Evolutionary conservation across 768 basidiomycete species (phyloP).

Genomic region (Kwoniella mangroviensis): DNA sequence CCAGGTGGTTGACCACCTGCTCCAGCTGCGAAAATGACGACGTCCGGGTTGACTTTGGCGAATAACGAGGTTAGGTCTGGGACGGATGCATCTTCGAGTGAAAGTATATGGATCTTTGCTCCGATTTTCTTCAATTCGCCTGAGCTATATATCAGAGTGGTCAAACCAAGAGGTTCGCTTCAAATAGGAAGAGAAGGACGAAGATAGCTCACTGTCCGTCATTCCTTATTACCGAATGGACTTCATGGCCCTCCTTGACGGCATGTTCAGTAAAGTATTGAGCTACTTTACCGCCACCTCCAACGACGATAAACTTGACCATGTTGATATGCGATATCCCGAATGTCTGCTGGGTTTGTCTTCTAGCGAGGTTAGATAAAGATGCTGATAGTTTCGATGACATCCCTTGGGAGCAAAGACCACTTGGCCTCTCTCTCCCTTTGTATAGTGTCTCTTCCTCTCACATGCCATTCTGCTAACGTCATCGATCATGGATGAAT

Average conservation of each 20-base stretch:
- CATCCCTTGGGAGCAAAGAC: no score
- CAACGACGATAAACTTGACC: conserved; percentile 51
- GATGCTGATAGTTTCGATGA: no score
- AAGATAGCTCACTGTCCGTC: conserved; percentile 57
- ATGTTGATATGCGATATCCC: conserved; percentile 8
- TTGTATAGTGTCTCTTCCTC: no score
- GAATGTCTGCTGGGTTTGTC: no score
- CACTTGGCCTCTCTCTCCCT: background rate
- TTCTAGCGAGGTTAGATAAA: background rate
- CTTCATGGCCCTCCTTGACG: conserved; percentile 58
- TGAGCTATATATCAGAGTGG: background rate
- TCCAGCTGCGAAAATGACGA: conserved; percentile 61
- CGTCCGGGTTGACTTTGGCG: conserved; percentile 48
- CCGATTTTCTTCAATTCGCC: conserved; percentile 61
- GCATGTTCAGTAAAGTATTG: conserved; percentile 64
- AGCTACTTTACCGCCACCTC: conserved; percentile 59
- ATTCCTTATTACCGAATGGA: conserved; percentile 67
- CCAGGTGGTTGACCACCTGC: conserved; percentile 64
- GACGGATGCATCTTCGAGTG: conserved; percentile 64
- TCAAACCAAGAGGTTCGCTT: background rate
- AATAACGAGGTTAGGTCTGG: conserved; percentile 63
- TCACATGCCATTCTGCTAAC: no score
- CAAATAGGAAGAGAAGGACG: background rate
- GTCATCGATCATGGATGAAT: conserved; percentile 15
- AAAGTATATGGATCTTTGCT: conserved; percentile 63